Base-by-base conservation (phyloP, 441 rosid genomes). In the Mallotus japonicus region DNA sequence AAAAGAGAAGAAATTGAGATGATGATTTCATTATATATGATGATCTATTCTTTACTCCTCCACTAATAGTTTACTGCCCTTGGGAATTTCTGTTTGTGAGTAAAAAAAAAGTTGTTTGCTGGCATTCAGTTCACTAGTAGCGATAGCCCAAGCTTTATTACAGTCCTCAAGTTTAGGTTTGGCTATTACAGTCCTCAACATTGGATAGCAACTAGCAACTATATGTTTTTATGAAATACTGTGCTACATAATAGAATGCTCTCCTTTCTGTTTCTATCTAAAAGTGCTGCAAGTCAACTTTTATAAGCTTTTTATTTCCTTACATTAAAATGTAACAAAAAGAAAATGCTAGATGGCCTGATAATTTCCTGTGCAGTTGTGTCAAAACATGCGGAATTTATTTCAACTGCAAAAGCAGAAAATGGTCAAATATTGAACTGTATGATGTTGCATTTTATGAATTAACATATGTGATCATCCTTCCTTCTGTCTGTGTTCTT, bases 91-190 rank as follows among this genome's bases (percentile, higher is more conserved):
- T 67, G 15, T 10, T 12, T 19, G 3, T 15, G 37, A 5, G 40
- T 20, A 50, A 19, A 56, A 65, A 56, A 65, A 71, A 63, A 56
- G 54, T 42, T 57, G 32, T 40, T 70, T 53, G 16, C 8, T 54
- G 20, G 61, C n/a, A 11, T 32, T 34, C 32, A n/a, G 8, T 68
- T 69, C n/a, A 22, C 62, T n/a, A 1, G 1, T n/a, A n/a, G 60
- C 32, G 5, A 15, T 64, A 9, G 37, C 16, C 6, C 11, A n/a
- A 15, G 12, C 16, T 5, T 55, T 56, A 12, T 49, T 10, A 32
- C 51, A 37, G 14, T 16, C 50, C 69, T 65, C 16, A 28, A 19
- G 37, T 46, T 20, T 8, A 8, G 20, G 11, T 22, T 47, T 47
- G n/a, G 55, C 0, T 19, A 32, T 37, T 61, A 14, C 19, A 9